These are phyloP conservation scores for Salvia splendens DNA, from an alignment of 257 asterid species.

Conservation along the genomic window DNA sequence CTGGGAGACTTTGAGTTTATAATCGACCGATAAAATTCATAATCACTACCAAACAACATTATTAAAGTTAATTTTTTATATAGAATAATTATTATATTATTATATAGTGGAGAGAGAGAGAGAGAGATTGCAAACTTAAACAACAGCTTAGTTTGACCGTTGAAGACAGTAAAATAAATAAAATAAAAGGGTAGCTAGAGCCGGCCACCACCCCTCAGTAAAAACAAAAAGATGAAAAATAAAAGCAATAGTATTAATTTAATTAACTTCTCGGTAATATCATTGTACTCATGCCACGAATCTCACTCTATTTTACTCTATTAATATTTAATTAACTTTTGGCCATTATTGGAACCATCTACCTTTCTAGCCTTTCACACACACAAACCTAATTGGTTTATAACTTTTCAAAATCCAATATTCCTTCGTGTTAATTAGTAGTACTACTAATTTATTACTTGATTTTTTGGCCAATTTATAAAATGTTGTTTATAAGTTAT, in stretches of 20 bases:
- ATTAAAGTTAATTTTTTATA: too few relatives aligned
- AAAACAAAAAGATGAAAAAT: slow-evolving; percentile 5
- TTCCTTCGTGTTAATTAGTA: too few relatives aligned
- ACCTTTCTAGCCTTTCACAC: not conserved
- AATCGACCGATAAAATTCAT: too few relatives aligned
- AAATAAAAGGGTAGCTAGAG: slow-evolving; percentile 14
- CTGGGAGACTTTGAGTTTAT: too few relatives aligned
- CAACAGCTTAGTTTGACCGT: slow-evolving; percentile 61
- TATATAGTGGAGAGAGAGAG: not conserved
- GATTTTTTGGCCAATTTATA: too few relatives aligned
- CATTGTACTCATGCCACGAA: slow-evolving; percentile 42
- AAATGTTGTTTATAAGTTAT: too few relatives aligned
- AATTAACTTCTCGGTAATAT: slow-evolving; percentile 42
- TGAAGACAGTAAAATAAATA: slow-evolving; percentile 44
- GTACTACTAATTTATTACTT: too few relatives aligned
- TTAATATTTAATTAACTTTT: slow-evolving; percentile 16
- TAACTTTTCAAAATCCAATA: too few relatives aligned
- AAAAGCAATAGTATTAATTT: not conserved
- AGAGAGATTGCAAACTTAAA: slow-evolving; percentile 36
- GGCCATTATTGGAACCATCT: slow-evolving; percentile 33
- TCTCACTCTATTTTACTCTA: slow-evolving; percentile 28
- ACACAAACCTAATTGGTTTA: not conserved
- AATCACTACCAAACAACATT: too few relatives aligned
- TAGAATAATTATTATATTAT: too few relatives aligned
- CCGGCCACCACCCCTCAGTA: slow-evolving; percentile 28